These are phyloP conservation scores for Arabidopsis arenosa DNA, from an alignment of 345 rosid species.

Conservation along the genomic window DNA sequence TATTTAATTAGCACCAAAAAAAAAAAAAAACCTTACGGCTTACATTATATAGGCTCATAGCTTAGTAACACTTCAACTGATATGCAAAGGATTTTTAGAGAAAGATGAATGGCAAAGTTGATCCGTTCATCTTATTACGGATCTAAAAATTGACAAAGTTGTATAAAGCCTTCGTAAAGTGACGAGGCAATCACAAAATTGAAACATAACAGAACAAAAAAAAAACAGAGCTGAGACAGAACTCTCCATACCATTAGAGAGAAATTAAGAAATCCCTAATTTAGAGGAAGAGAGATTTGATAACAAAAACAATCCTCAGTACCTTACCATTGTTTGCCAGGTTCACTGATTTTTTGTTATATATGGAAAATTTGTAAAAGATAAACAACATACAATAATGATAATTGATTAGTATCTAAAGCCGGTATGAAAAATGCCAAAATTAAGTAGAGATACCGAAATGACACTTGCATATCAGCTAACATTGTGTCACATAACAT, in stretches of 20 bases:
- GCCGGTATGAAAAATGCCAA: neutral
- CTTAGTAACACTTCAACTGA: neutral
- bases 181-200: neutral
- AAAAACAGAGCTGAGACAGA: neutral
- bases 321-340: neutral
- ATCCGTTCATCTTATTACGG: neutral
- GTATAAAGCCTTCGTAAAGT: neutral
- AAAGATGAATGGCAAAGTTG: neutral
- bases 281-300: neutral
- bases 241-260: neutral
- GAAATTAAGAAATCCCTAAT: neutral
- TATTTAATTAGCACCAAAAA: too few species aligned
- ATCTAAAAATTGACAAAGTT: neutral
- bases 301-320: neutral
- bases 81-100: neutral
- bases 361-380: neutral
- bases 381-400: neutral
- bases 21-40: too few species aligned
- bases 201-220: neutral
- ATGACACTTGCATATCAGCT: constrained; percentile 18
- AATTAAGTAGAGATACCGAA: neutral
- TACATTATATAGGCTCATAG: neutral
- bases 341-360: neutral
- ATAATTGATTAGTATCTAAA: neutral
- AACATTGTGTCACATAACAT: neutral